Conservation (phyloP, 2,329 filamentous ascomycete genomes). For the Calonectria crousiana region DNA sequence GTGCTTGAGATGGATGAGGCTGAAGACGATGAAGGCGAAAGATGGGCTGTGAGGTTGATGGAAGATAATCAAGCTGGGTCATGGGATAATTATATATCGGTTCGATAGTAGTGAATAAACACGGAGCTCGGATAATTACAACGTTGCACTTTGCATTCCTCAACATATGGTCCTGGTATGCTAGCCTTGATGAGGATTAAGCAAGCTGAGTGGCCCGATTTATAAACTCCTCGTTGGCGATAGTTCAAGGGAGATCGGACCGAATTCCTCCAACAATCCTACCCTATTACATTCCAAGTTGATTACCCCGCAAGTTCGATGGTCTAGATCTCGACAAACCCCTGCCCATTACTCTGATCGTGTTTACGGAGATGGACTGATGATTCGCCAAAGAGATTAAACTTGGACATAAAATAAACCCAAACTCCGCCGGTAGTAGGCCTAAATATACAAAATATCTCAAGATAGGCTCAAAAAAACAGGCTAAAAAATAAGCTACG, state of each 20-base stretch:
- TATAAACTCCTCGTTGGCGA: neutral
- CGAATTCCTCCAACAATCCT: neutral
- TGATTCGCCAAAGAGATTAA: neutral
- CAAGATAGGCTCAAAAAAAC: neutral
- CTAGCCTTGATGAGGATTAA: conserved; percentile 1
- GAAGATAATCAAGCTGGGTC: too few relatives aligned
- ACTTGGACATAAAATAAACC: neutral
- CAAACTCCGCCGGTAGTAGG: neutral
- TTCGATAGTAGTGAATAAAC: neutral
- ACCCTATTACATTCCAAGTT: neutral
- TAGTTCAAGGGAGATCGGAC: neutral
- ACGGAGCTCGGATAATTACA: neutral
- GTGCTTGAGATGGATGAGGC: neutral
- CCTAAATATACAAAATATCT: neutral
- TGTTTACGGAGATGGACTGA: neutral
- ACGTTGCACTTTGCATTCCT: neutral
- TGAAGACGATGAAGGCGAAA: neutral
- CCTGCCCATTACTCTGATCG: neutral
- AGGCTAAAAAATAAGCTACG: too few relatives aligned
- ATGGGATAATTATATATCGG: neutral
- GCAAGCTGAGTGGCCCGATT: neutral
- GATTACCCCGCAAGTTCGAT: neutral
- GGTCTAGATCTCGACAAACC: neutral
- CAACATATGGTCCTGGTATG: neutral
- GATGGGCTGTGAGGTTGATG: neutral